phyloP scores from a whole-genome alignment of 73 alveolate species.

The Symbiodinium pilosum region DNA sequence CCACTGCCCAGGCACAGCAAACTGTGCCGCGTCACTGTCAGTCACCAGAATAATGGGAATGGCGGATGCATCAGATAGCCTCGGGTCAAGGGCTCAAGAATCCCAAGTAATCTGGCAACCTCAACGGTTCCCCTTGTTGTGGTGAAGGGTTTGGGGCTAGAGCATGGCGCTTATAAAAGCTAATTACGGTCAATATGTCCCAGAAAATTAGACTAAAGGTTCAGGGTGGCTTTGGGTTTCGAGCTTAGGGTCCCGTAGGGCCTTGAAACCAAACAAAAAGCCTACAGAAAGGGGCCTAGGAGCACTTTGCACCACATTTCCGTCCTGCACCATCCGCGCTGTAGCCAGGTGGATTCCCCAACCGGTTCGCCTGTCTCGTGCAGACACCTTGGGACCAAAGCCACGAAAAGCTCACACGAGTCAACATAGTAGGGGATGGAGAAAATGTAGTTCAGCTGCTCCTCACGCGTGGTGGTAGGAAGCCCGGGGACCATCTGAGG shows the following conservation, averaged over 20 bases:
- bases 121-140: no score
- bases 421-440: slow-evolving; percentile 3
- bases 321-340: slow-evolving; percentile 9
- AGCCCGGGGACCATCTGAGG: not conserved
- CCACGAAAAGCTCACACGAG: not conserved
- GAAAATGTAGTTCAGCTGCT: not conserved
- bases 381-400: not conserved
- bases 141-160: no score
- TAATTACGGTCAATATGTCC: no score
- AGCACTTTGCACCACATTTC: not conserved
- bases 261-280: no score
- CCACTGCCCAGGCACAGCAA: no score
- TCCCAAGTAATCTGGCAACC: no score
- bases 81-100: no score
- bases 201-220: no score
- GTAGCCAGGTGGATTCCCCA: not conserved
- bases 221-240: no score
- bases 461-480: not conserved
- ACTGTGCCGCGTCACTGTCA: not conserved
- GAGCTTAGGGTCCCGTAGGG: no score
- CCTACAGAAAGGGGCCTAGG: no score
- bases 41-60: not conserved
- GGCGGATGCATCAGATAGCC: not conserved
- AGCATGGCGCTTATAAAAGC: no score
- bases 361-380: not conserved